Conservation (phyloP, 2,329 filamentous ascomycete species). For the Fusarium abutilonis region DNA sequence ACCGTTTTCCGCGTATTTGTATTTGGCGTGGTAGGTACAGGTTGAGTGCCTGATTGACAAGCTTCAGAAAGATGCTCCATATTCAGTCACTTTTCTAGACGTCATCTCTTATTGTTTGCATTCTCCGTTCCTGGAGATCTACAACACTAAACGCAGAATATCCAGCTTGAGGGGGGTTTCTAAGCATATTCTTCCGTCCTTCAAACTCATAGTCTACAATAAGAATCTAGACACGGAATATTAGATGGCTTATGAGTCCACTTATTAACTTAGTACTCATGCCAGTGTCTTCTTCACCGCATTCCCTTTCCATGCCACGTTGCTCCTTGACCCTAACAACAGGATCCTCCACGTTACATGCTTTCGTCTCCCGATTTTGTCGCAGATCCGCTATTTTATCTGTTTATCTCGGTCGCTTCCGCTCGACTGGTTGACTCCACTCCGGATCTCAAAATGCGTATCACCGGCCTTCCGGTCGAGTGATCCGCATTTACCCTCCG, state of each 20-base stretch:
- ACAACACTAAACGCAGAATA: conserved; percentile 4
- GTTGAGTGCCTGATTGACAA: conserved; percentile 6
- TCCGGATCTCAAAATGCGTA: background rate
- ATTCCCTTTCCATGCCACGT: conserved; percentile 26
- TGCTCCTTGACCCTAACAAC: conserved; percentile 24
- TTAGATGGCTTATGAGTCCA: too few species aligned
- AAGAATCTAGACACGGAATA: too few species aligned
- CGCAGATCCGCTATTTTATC: background rate
- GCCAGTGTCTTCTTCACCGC: conserved; percentile 41
- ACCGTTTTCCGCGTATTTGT: conserved; percentile 19
- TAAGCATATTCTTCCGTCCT: too few species aligned
- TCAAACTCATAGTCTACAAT: too few species aligned
- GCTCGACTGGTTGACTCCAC: conserved; percentile 15
- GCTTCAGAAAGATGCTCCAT: background rate
- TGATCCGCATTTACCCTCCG: conserved; percentile 12
- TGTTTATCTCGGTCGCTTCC: conserved; percentile 24
- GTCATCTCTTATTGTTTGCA: conserved; percentile 3
- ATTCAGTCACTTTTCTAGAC: conserved; percentile 12
- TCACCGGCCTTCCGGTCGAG: conserved; percentile 3
- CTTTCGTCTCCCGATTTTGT: conserved; percentile 5
- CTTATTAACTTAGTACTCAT: conserved; percentile 2
- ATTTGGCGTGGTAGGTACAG: conserved; percentile 10
- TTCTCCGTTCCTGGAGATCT: conserved; percentile 19
- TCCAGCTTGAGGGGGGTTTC: too few species aligned
- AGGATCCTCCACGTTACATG: conserved; percentile 19